Evolutionary conservation across 2,329 filamentous ascomycete species (phyloP).

Genomic region (Pseudodiploospora longispora): DNA sequence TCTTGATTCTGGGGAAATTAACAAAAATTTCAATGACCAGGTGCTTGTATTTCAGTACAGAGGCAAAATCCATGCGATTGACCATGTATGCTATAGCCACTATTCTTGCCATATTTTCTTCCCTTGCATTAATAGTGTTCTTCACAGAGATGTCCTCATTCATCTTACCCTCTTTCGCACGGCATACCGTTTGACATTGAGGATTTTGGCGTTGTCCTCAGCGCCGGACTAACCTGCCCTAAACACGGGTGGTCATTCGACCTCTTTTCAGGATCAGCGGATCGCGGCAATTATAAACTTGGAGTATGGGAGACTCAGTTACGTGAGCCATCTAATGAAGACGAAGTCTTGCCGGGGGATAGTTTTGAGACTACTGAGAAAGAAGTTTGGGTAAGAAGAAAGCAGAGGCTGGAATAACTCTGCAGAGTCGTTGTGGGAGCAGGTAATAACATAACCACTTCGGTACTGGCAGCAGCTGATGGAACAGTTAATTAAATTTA

Average conservation of each 20-base stretch:
- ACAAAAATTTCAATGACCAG: conserved; percentile 43
- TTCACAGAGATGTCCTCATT: conserved; percentile 56
- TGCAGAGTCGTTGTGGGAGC: too few species aligned
- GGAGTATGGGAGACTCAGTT: conserved; percentile 57
- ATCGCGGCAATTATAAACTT: conserved; percentile 54
- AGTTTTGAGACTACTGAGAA: conserved; percentile 10
- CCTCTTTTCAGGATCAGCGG: conserved; percentile 51
- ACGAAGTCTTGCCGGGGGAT: background rate
- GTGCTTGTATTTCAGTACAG: conserved; percentile 58
- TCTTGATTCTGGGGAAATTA: conserved; percentile 17
- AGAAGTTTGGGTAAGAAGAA: conserved; percentile 37
- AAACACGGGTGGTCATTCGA: conserved; percentile 69
- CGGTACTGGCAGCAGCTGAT: too few species aligned
- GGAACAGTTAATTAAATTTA: too few species aligned
- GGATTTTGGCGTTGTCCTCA: conserved; percentile 58
- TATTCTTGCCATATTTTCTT: background rate
- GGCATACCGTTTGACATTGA: conserved; percentile 62
- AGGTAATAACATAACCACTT: too few species aligned
- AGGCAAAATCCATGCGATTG: conserved; percentile 57
- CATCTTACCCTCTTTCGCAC: conserved; percentile 55
- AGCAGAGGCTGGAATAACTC: conserved; percentile 16
- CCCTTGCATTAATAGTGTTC: background rate
- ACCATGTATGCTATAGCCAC: conserved; percentile 49
- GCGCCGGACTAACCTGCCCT: conserved; percentile 56
- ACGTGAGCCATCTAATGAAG: conserved; percentile 19